These are phyloP conservation scores for Colletotrichum australisinense DNA, from an alignment of 2,329 filamentous ascomycete species.

Conservation along the genomic window DNA sequence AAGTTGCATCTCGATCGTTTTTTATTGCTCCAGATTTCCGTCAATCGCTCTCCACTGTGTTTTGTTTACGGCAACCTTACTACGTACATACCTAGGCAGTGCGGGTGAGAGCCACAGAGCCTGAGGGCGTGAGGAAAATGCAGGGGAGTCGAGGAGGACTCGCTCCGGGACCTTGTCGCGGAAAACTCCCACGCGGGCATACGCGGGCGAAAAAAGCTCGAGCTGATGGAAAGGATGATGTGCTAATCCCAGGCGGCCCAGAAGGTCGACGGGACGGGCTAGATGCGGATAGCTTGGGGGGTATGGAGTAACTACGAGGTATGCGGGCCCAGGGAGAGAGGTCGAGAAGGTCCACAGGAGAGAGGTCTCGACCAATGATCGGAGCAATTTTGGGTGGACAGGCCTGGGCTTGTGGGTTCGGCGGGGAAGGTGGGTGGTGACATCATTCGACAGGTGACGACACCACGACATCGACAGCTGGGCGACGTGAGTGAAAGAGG, in stretches of 20 bases:
- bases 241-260: conserved; percentile 2
- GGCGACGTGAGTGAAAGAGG: conserved; percentile 1
- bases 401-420: conserved; percentile 17
- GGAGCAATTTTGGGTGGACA: not conserved
- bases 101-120: not conserved
- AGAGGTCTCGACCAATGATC: conserved; percentile 26
- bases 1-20: not conserved
- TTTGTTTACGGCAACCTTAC: not conserved
- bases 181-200: not conserved
- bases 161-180: conserved; percentile 5
- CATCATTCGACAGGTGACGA: conserved; percentile 54
- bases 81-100: not conserved
- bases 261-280: conserved; percentile 4
- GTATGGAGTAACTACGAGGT: not conserved
- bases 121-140: no score
- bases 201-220: not conserved
- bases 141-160: conserved; percentile 10
- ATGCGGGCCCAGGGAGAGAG: conserved; percentile 22
- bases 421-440: conserved; percentile 48
- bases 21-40: not conserved
- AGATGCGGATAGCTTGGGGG: conserved; percentile 24
- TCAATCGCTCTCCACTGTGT: not conserved
- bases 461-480: conserved; percentile 36
- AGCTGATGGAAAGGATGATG: not conserved
- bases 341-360: not conserved